phyloP scores from a whole-genome alignment of 768 basidiomycete genomes.

The Psilocybe azurescens region DNA sequence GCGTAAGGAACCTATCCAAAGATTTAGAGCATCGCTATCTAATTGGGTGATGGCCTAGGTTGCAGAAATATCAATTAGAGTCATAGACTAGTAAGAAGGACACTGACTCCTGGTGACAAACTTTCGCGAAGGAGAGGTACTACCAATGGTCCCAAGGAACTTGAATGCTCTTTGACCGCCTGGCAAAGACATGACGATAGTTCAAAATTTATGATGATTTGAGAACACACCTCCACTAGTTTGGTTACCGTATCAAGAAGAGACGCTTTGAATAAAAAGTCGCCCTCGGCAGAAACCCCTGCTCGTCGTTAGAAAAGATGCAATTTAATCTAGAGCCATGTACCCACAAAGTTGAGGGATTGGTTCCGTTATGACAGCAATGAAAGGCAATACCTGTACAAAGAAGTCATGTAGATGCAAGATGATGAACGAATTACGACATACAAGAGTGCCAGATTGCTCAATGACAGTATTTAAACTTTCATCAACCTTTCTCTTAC shows the following conservation, averaged over 20 bases:
- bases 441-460: constrained; percentile 47
- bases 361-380: constrained; percentile 62
- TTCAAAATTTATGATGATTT: background rate
- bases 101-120: constrained; percentile 57
- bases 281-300: constrained; percentile 75
- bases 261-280: constrained; percentile 74
- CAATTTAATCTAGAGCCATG: background rate
- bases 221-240: constrained; percentile 61
- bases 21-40: constrained; percentile 76
- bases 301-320: background rate
- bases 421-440: constrained; percentile 7
- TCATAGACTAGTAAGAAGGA: background rate
- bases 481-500: constrained; percentile 73
- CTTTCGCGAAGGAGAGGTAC: constrained; percentile 71
- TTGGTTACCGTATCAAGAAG: constrained; percentile 74
- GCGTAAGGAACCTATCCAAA: constrained; percentile 77
- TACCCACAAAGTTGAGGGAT: constrained; percentile 75
- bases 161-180: constrained; percentile 72
- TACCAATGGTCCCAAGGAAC: constrained; percentile 56
- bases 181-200: constrained; percentile 32
- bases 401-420: background rate
- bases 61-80: background rate
- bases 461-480: constrained; percentile 76
- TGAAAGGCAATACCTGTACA: constrained; percentile 69
- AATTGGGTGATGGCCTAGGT: constrained; percentile 67